phyloP scores from a whole-genome alignment of 2,329 filamentous ascomycete species.

The Botryotinia calthae region DNA sequence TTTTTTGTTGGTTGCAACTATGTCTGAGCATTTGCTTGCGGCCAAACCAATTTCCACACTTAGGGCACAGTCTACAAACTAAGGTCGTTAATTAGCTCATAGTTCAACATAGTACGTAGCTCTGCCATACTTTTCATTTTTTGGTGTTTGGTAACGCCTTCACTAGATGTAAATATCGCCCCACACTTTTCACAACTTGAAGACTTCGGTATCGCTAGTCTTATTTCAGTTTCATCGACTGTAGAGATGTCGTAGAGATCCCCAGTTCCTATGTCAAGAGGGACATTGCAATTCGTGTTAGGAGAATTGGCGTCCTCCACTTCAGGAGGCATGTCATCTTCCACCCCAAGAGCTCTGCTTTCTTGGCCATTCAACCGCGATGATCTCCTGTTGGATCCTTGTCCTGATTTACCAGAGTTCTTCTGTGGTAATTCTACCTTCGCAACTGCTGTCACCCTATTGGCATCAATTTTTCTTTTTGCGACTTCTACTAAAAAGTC shows the following conservation, averaged over 20 bases:
- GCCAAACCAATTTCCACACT: background rate
- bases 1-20: background rate
- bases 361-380: background rate
- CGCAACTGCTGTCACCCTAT: background rate
- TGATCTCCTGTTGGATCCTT: background rate
- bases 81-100: background rate
- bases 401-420: background rate
- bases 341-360: background rate
- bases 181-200: background rate
- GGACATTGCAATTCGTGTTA: background rate
- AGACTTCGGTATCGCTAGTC: background rate
- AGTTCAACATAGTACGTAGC: background rate
- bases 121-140: background rate
- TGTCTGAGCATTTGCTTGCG: background rate
- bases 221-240: background rate
- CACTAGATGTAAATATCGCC: background rate
- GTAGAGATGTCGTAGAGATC: background rate
- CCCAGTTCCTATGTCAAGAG: background rate
- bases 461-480: background rate
- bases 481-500: background rate
- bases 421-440: too few relatives aligned
- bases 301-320: background rate
- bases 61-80: background rate
- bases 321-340: background rate
- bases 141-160: background rate